These are phyloP conservation scores for Aspergillus oerlinghausenensis DNA, from an alignment of 2,329 filamentous ascomycete genomes.

Conservation along the genomic window DNA sequence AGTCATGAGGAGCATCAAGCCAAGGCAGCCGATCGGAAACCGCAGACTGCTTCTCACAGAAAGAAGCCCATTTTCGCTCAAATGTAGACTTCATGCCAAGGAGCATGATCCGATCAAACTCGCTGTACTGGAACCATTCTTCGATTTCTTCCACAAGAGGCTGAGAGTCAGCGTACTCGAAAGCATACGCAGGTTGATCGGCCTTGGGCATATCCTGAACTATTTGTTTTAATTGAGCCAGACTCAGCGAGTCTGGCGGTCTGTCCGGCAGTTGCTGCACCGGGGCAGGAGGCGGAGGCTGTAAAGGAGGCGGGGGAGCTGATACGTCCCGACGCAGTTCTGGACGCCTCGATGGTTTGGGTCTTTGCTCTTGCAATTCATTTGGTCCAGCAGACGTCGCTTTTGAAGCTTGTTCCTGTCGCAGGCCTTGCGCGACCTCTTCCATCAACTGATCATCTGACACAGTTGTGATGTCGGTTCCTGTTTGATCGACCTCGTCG, in stretches of 20 bases:
- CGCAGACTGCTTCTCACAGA: conserved; percentile 34
- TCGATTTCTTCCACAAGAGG: conserved; percentile 83
- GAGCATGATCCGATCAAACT: conserved; percentile 77
- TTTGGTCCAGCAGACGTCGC: conserved; percentile 7
- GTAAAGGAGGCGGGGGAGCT: conserved; percentile 40
- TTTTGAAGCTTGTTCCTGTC: conserved; percentile 29
- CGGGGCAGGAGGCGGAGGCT: conserved; percentile 45
- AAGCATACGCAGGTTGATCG: conserved; percentile 76
- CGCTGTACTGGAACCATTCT: conserved; percentile 94
- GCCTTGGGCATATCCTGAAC: conserved; percentile 68
- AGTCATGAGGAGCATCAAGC: conserved; percentile 59
- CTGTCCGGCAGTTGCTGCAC: conserved; percentile 33
- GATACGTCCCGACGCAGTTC: conserved; percentile 34
- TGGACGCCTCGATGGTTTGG: conserved; percentile 25
- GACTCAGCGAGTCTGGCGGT: conserved; percentile 65
- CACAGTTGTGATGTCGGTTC: conserved; percentile 43
- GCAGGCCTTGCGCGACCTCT: conserved; percentile 35
- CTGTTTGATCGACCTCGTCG: conserved; percentile 47
- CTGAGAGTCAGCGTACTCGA: conserved; percentile 69
- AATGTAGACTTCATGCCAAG: conserved; percentile 72
- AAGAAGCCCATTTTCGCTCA: conserved; percentile 66
- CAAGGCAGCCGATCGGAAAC: conserved; percentile 52
- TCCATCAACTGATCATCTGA: conserved; percentile 42
- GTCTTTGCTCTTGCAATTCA: conserved; percentile 11
- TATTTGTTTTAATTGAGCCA: conserved; percentile 67